phyloP scores from a whole-genome alignment of 208 protist species.

The Herpetomonas samuelpessoai region DNA sequence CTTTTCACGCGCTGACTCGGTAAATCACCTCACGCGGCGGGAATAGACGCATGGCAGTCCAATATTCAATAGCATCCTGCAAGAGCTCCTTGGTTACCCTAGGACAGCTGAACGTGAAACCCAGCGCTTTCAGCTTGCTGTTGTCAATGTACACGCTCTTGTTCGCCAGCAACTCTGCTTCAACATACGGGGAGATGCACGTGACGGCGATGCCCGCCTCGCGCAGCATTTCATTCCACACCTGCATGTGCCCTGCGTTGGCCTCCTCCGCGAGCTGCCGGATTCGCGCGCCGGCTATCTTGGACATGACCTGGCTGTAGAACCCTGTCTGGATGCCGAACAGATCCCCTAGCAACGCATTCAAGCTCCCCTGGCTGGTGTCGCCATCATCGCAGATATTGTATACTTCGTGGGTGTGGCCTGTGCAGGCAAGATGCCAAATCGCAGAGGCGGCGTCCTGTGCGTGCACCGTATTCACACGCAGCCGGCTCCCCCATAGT shows the following conservation, averaged over 20 bases:
- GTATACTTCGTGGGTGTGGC: conserved; percentile 48
- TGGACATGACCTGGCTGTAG: neutral
- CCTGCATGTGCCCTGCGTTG: conserved; percentile 61
- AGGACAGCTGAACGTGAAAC: conserved; percentile 42
- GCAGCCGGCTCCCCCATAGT: conserved; percentile 78
- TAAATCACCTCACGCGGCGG: conserved; percentile 12
- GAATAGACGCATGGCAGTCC: conserved; percentile 23
- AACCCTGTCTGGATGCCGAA: conserved; percentile 33
- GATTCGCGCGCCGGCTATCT: conserved; percentile 55
- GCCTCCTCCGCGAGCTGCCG: conserved; percentile 65
- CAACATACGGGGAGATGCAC: conserved; percentile 88
- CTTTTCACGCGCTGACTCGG: no score
- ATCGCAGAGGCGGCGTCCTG: conserved; percentile 82
- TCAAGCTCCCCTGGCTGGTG: conserved; percentile 87
- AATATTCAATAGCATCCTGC: conserved; percentile 31
- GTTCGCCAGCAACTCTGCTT: conserved; percentile 88
- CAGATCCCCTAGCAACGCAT: conserved; percentile 61
- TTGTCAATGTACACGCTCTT: conserved; percentile 82
- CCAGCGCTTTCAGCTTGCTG: conserved; percentile 28
- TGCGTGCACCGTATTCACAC: conserved; percentile 93
- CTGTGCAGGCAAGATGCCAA: conserved; percentile 52
- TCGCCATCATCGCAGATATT: conserved; percentile 91
- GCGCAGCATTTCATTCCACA: conserved; percentile 86
- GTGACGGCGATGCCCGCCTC: conserved; percentile 58
- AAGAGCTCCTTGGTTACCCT: conserved; percentile 28